phyloP scores from a whole-genome alignment of 768 basidiomycete species.

The Termitomyces sp. region DNA sequence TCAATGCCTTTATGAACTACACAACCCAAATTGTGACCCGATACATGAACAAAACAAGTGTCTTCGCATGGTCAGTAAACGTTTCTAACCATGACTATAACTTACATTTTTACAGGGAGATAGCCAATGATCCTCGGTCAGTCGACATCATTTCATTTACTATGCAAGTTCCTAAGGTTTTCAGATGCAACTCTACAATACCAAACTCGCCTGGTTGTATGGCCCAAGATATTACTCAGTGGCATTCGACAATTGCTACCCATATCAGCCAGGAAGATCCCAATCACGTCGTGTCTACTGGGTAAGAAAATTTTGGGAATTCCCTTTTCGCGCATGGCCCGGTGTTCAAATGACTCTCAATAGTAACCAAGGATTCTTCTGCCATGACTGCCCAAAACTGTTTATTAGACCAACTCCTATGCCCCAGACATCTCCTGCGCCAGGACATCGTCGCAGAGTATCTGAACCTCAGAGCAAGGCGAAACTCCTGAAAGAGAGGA shows the following conservation, averaged over 20 bases:
- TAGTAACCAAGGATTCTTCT: conserved; percentile 54
- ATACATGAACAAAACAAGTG: conserved; percentile 44
- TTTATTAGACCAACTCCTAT: conserved; percentile 36
- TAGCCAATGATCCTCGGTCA: conserved; percentile 64
- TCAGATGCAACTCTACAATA: conserved; percentile 54
- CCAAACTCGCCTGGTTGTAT: conserved; percentile 35
- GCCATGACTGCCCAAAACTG: conserved; percentile 48
- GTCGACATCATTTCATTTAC: background rate
- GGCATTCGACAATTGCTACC: conserved; percentile 43
- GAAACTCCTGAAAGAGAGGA: conserved; percentile 41
- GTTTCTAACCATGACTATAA: conserved; percentile 9
- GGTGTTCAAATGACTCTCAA: background rate
- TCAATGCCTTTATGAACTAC: conserved; percentile 51
- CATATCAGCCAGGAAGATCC: conserved; percentile 44
- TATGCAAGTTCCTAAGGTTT: background rate
- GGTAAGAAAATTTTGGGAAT: conserved; percentile 30
- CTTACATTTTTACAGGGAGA: conserved; percentile 35
- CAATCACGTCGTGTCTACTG: conserved; percentile 60
- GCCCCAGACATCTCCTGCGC: conserved; percentile 33
- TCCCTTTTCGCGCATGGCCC: conserved; percentile 3
- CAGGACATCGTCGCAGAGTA: conserved; percentile 30
- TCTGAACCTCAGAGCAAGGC: conserved; percentile 39
- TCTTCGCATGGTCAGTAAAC: conserved; percentile 42
- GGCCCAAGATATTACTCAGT: conserved; percentile 47
- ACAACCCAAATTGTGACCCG: conserved; percentile 48